phyloP scores from a whole-genome alignment of 2,329 filamentous ascomycete species.

The Leptographium galeiforme region DNA sequence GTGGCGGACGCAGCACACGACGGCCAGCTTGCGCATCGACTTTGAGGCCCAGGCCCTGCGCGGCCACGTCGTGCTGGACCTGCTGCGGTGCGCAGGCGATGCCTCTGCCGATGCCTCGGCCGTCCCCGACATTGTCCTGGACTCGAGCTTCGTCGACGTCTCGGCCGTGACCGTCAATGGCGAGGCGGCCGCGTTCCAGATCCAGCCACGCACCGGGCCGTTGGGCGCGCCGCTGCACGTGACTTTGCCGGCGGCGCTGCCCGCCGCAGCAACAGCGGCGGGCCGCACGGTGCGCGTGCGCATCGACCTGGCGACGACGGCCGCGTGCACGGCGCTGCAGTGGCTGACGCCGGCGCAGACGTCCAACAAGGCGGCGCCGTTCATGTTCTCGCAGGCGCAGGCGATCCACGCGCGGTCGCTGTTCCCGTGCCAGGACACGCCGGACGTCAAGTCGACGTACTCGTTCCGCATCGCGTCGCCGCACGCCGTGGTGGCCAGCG shows the following conservation, averaged over 20 bases:
- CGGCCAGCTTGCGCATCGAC: constrained; percentile 67
- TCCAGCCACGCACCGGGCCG: constrained; percentile 57
- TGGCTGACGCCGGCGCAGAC: constrained; percentile 93
- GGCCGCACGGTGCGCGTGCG: constrained; percentile 40
- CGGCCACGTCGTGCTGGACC: constrained; percentile 62
- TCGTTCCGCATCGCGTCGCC: constrained; percentile 78
- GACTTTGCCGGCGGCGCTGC: constrained; percentile 40
- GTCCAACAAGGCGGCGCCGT: constrained; percentile 87
- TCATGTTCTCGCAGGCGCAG: constrained; percentile 97
- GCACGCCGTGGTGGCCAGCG: constrained; percentile 83
- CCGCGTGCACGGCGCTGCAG: constrained; percentile 81
- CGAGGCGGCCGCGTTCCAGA: constrained; percentile 48
- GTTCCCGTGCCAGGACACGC: constrained; percentile 95
- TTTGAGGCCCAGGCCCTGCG: constrained; percentile 67
- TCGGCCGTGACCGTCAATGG: constrained; percentile 57
- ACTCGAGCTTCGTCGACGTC: constrained; percentile 75
- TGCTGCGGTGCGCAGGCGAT: constrained; percentile 47
- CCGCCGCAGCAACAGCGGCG: constrained; percentile 27
- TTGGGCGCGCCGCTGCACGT: constrained; percentile 62
- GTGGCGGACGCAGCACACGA: constrained; percentile 75
- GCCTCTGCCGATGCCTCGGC: constrained; percentile 48
- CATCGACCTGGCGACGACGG: constrained; percentile 68
- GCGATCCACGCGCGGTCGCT: constrained; percentile 89
- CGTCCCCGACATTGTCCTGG: constrained; percentile 57
- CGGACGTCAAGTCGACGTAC: constrained; percentile 92